phyloP scores from a whole-genome alignment of 805 yeast species.

The Maudiozyma barnettii region DNA sequence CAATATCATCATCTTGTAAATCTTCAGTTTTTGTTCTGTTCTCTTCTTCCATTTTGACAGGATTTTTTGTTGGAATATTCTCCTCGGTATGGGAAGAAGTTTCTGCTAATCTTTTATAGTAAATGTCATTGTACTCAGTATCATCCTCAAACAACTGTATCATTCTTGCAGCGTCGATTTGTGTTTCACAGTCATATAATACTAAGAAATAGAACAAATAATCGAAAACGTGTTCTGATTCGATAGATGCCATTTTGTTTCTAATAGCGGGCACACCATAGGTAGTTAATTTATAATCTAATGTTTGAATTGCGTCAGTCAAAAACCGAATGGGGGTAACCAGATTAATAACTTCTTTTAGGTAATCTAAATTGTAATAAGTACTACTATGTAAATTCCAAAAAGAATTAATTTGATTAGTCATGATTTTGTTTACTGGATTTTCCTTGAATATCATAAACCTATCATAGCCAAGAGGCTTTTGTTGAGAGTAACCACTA shows the following conservation, averaged over 20 bases:
- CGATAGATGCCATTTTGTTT: conserved; percentile 15
- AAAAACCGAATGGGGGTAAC: conserved; percentile 23
- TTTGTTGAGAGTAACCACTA: conserved; percentile 20
- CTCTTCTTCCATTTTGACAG: conserved; percentile 6
- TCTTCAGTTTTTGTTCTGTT: conserved; percentile 3
- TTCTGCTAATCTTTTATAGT: neutral
- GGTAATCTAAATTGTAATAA: conserved; percentile 27
- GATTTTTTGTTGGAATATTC: conserved; percentile 1
- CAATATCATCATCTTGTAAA: conserved; percentile 27
- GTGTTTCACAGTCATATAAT: conserved; percentile 21
- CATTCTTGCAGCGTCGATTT: conserved; percentile 16
- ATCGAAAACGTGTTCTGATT: conserved; percentile 21
- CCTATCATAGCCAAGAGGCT: conserved; percentile 19
- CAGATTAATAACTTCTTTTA: conserved; percentile 21
- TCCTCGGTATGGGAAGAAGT: neutral
- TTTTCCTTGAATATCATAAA: conserved; percentile 22
- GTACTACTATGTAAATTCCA: conserved; percentile 32
- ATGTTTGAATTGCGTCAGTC: conserved; percentile 19
- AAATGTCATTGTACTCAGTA: neutral
- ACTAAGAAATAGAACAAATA: conserved; percentile 26
- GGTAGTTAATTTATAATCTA: conserved; percentile 19
- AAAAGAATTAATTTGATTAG: conserved; percentile 29
- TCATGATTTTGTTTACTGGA: conserved; percentile 26
- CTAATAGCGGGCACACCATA: conserved; percentile 20
- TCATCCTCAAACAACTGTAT: conserved; percentile 16